Base-by-base conservation (phyloP, 2,329 filamentous ascomycete species). In the Dactylellina drechsleri region DNA sequence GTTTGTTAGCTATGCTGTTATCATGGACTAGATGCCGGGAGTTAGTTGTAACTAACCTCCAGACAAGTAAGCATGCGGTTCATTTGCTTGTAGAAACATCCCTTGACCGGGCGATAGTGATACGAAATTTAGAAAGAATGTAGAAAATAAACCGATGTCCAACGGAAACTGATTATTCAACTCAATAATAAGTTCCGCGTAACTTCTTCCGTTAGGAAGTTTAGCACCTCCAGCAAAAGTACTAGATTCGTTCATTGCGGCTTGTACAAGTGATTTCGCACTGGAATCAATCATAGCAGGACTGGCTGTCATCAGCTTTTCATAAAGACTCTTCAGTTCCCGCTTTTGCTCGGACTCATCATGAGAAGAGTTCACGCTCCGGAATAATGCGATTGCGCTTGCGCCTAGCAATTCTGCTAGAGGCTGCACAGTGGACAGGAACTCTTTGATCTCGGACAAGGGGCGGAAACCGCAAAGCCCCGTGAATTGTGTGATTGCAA, bases 121-220 rank as follows among this genome's bases (percentile, higher is more conserved):
- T 80, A 99, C 92, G 80, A 92, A 96, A 85, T 99, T 99, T 80
- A 98, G 88, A 86, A 98, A 96, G 85, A 99, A 98, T 62, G 96
- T 88, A 15, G 97, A 93, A 80, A 98, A 97, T 0, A 97, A 86
- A 15, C 95, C 95, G 79, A 98, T 92, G 80, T 99, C 95, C 23
- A 87, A 85, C 0, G 93, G 93, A 80, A 97, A 99, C 79, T 97
- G 89, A 76, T 86, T 85, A 81, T 98, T 88, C 1, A 96, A 87
- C 15, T 93, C 88, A 23, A 86, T 82, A 57, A 97, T 90, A 4
- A 99, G 86, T 78, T 92, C 89, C 26, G 92, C 87, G 53, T 88
- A 85, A 20, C 91, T 90, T 45, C 91, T 91, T 15, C 76, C 56
- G 41, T 75, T 43, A 4, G 60, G 13, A 15, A 70, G 64, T 6